phyloP scores from a whole-genome alignment of 768 basidiomycete genomes.

The Mycena vitilis region DNA sequence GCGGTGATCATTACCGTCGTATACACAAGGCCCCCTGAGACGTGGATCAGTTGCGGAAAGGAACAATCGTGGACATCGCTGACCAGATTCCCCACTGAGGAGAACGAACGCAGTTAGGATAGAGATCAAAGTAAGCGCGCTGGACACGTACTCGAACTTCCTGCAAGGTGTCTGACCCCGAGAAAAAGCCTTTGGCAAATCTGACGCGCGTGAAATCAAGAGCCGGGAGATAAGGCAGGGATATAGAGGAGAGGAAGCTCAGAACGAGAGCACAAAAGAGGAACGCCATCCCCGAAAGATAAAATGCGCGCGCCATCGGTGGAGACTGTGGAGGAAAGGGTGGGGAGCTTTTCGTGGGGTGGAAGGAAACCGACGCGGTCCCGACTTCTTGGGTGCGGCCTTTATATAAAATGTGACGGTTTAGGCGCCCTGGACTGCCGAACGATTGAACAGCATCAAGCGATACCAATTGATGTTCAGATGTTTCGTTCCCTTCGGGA shows the following conservation, averaged over 20 bases:
- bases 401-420: conserved; percentile 18
- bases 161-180: background rate
- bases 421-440: conserved; percentile 19
- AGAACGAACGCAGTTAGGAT: background rate
- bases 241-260: conserved; percentile 36
- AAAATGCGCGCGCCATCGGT: conserved; percentile 30
- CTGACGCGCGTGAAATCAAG: conserved; percentile 33
- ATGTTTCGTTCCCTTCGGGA: background rate
- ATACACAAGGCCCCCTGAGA: conserved; percentile 22
- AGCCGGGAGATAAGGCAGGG: conserved; percentile 35
- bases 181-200: background rate
- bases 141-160: conserved; percentile 26
- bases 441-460: background rate
- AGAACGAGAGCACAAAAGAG: conserved; percentile 36
- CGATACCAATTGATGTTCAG: background rate
- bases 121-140: too few relatives aligned
- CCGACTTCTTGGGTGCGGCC: background rate
- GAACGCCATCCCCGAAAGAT: conserved; percentile 26
- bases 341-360: background rate
- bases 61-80: background rate
- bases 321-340: background rate
- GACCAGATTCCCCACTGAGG: conserved; percentile 35
- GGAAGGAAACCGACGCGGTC: conserved; percentile 6
- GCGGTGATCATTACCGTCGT: conserved; percentile 11
- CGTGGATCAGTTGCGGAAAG: background rate